Conservation (phyloP, 139 green algal species). For the Coelastrella sp. region DNA sequence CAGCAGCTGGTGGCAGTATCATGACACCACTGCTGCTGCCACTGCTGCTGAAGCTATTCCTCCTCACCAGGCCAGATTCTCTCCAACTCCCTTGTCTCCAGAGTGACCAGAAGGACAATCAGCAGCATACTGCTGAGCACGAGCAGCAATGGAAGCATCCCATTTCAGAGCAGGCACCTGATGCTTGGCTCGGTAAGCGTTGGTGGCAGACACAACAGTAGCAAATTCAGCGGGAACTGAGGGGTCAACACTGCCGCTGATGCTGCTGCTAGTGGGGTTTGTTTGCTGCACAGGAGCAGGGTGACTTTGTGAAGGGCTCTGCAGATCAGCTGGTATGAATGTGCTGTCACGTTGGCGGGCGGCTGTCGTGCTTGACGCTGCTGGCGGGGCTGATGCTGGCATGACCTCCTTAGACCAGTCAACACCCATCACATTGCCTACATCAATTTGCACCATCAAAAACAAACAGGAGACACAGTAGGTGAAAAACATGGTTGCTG, state of each 20-base stretch:
- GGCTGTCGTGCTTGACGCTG: neutral
- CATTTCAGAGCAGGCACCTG: constrained; percentile 30
- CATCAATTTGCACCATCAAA: neutral
- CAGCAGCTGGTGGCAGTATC: too few relatives aligned
- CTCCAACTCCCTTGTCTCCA: constrained; percentile 24
- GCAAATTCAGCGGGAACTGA: constrained; percentile 20
- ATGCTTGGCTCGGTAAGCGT: constrained; percentile 46
- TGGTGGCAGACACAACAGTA: neutral
- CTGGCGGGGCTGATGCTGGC: neutral
- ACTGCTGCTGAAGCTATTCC: neutral
- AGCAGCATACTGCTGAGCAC: constrained; percentile 9
- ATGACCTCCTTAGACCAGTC: constrained; percentile 37
- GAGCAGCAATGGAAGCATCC: constrained; percentile 33
- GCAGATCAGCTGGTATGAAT: too few relatives aligned
- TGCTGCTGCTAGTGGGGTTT: too few relatives aligned
- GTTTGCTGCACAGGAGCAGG: neutral
- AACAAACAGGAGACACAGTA: neutral
- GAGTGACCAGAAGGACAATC: constrained; percentile 41
- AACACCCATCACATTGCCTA: constrained; percentile 39
- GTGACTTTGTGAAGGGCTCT: neutral
- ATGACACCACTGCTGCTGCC: too few relatives aligned
- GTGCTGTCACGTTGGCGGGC: neutral
- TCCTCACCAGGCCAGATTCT: constrained; percentile 47
- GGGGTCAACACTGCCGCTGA: neutral
- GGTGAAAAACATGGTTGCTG: too few relatives aligned